Evolutionary conservation across 2,329 filamentous ascomycete species (phyloP).

Genomic region (Ophiostoma pallidulum): DNA sequence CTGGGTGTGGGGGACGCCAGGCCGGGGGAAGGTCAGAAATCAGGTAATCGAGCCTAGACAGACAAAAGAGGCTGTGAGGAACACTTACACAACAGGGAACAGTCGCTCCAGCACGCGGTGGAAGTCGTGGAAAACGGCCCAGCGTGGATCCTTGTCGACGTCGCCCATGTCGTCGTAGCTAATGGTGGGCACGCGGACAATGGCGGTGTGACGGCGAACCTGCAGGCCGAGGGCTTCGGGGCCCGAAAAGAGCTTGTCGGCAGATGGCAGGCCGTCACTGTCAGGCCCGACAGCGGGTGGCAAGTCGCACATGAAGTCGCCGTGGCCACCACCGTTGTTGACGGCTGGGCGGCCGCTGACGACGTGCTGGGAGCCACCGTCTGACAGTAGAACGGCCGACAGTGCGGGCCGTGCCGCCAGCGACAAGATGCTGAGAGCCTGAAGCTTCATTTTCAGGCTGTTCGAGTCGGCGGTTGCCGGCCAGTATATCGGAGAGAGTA

Average conservation of each 20-base stretch:
- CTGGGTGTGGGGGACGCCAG: too few species aligned
- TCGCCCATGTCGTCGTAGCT: constrained; percentile 36
- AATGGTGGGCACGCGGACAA: constrained; percentile 25
- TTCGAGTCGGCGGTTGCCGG: too few species aligned
- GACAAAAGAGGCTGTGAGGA: constrained; percentile 13
- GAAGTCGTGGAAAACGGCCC: constrained; percentile 48
- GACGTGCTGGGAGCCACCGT: constrained; percentile 4
- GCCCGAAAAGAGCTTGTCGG: constrained; percentile 12
- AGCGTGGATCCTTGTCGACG: constrained; percentile 46
- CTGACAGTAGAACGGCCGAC: constrained; percentile 1
- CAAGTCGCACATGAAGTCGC: constrained; percentile 16
- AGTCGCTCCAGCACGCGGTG: constrained; percentile 37
- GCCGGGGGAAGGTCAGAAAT: too few species aligned
- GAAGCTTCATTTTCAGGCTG: constrained; percentile 1
- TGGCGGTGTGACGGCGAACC: constrained; percentile 22
- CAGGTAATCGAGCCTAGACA: neutral
- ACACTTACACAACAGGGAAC: constrained; percentile 41
- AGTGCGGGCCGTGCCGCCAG: constrained; percentile 7
- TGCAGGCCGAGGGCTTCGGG: constrained; percentile 11
- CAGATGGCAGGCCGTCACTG: constrained; percentile 14
- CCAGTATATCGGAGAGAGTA: too few species aligned
- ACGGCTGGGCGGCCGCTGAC: neutral
- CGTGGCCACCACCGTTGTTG: neutral
- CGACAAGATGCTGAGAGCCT: neutral
- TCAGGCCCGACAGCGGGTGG: constrained; percentile 14